Conservation (phyloP, 2,329 filamentous ascomycete genomes). For the Fusarium sublunatum region DNA sequence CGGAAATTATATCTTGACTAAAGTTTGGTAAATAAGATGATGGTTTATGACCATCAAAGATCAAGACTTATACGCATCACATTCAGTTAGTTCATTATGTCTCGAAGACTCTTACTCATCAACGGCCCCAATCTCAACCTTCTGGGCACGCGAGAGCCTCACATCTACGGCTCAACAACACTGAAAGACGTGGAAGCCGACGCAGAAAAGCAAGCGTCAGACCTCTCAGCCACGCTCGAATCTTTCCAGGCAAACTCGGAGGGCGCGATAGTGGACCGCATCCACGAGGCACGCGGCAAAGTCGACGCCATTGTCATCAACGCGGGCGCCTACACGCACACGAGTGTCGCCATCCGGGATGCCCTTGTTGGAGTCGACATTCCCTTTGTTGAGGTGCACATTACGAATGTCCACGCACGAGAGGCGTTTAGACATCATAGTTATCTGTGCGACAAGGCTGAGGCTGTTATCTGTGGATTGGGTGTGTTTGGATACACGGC, state of each 20-base stretch:
- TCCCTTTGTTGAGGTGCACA: conserved; percentile 82
- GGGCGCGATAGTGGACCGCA: conserved; percentile 77
- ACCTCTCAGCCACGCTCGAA: conserved; percentile 61
- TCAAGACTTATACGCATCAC: not conserved
- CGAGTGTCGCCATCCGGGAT: conserved; percentile 80
- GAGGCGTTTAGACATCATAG: conserved; percentile 77
- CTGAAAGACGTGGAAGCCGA: conserved; percentile 68
- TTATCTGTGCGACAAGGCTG: conserved; percentile 80
- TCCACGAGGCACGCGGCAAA: conserved; percentile 71
- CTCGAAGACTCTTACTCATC: conserved; percentile 72
- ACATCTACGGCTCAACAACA: conserved; percentile 77
- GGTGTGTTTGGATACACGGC: conserved; percentile 71
- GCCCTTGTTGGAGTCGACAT: conserved; percentile 75
- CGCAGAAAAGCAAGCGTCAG: conserved; percentile 61
- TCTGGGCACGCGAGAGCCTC: conserved; percentile 78
- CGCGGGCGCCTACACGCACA: conserved; percentile 80
- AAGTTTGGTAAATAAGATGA: conserved; percentile 19
- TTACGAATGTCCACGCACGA: conserved; percentile 78
- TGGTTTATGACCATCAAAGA: not conserved
- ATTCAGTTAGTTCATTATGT: conserved; percentile 43
- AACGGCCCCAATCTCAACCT: conserved; percentile 89
- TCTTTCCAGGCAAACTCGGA: conserved; percentile 83
- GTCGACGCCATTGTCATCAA: conserved; percentile 80
- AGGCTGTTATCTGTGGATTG: conserved; percentile 77
- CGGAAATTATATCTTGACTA: conserved; percentile 29